Conservation (phyloP, 495 filamentous ascomycete species). For the Xylaria scruposa region DNA sequence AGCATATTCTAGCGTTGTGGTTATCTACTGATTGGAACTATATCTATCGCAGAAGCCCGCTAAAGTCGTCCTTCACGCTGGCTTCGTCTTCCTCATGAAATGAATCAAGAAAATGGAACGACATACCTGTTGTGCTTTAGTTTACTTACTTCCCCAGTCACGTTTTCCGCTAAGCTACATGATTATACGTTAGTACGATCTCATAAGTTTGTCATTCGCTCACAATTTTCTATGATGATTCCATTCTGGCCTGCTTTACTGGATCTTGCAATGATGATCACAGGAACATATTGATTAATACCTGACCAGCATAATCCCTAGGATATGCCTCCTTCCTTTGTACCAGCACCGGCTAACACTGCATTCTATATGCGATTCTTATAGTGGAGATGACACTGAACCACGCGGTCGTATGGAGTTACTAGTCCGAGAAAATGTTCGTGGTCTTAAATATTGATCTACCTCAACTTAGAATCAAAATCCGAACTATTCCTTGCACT, state of each 20-base stretch:
- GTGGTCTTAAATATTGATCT: not conserved
- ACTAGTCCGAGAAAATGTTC: not conserved
- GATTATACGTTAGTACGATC: not conserved
- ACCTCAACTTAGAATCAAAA: not conserved
- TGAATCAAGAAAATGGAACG: not conserved
- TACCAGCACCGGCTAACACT: not conserved
- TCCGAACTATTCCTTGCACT: not conserved
- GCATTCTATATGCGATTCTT: not conserved
- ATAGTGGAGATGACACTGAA: not conserved
- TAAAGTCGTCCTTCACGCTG: not conserved
- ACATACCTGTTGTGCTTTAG: not conserved
- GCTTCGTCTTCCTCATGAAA: not conserved
- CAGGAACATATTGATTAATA: not conserved
- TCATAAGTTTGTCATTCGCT: not conserved
- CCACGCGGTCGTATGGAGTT: not conserved
- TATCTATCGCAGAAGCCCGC: not conserved
- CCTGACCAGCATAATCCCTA: not conserved
- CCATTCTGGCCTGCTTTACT: conserved; percentile 10
- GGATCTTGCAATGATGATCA: not conserved
- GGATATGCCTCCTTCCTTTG: not conserved
- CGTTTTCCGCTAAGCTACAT: not conserved
- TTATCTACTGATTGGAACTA: not conserved
- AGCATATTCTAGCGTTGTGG: not conserved
- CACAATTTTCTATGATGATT: not conserved
- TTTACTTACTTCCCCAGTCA: not conserved